Evolutionary conservation across 73 alveolate genomes (phyloP).

Genomic region (Tetrahymena borealis): DNA sequence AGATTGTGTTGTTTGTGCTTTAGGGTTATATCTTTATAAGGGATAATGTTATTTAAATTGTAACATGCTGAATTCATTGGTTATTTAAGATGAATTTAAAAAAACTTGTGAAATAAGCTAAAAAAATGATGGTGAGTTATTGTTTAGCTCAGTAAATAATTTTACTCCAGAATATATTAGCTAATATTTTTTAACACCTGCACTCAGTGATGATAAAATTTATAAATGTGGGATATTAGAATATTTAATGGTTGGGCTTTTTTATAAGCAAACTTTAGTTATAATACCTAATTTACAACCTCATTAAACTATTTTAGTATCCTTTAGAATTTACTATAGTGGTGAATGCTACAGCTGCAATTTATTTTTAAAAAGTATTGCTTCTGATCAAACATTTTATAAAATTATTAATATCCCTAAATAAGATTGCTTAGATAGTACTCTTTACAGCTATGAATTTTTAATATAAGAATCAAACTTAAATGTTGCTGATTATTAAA

Average conservation of each 20-base stretch:
- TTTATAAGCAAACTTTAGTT: too few species aligned
- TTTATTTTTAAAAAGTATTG: too few species aligned
- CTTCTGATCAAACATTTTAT: background rate
- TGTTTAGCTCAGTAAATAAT: background rate
- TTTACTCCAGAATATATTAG: background rate
- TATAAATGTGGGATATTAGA: too few species aligned
- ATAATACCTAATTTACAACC: too few species aligned
- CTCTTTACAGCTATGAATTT: background rate
- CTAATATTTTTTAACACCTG: background rate
- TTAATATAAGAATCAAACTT: background rate
- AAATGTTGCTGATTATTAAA: background rate
- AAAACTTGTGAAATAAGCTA: background rate
- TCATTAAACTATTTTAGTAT: too few species aligned
- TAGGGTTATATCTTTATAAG: background rate
- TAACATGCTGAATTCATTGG: background rate
- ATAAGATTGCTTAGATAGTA: background rate
- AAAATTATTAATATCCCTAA: background rate
- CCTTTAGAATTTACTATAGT: too few species aligned
- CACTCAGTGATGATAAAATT: background rate
- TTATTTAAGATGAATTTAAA: background rate
- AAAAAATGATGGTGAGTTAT: background rate
- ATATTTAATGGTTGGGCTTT: too few species aligned
- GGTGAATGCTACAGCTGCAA: too few species aligned
- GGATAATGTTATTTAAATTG: background rate
- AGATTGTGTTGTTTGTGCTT: background rate